A percentile compares a stretch with the other conserved stretches of the same genome.
Evolutionary conservation across 257 asterid species (phyloP).

Genomic region (Echium plantagineum): DNA sequence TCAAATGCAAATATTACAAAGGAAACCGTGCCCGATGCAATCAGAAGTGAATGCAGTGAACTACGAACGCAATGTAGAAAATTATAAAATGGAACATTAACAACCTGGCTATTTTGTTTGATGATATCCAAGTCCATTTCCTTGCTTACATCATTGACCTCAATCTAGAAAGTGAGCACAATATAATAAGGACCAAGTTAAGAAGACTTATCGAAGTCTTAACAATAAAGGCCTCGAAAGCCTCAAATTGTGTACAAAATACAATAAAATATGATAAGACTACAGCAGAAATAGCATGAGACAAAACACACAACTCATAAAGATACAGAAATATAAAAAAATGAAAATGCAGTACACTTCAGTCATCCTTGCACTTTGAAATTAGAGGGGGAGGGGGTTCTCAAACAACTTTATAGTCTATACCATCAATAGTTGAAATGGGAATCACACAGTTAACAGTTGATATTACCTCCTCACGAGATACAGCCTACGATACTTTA

Average conservation of each 20-base stretch:
- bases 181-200: neutral
- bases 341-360: too few relatives aligned
- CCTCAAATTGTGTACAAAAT: too few relatives aligned
- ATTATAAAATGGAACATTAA: neutral
- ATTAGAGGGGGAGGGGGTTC: neutral
- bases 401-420: neutral
- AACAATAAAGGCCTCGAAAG: neutral
- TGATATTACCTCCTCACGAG: conserved; percentile 85
- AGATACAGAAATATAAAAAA: too few relatives aligned
- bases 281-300: neutral
- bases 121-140: conserved; percentile 99
- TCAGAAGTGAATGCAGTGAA: conserved; percentile 1
- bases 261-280: too few relatives aligned
- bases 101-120: conserved; percentile 84
- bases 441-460: neutral
- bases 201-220: neutral
- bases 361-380: too few relatives aligned
- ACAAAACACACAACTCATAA: too few relatives aligned
- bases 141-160: conserved; percentile 97
- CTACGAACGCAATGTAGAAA: neutral
- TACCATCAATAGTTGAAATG: neutral
- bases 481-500: conserved; percentile 68
- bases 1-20: conserved; percentile 14
- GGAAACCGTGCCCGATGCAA: conserved; percentile 5
- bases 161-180: conserved; percentile 43